These are phyloP conservation scores for Cryptococcus wingfieldii DNA, from an alignment of 1,284 basidiomycete species.

Conservation along the genomic window DNA sequence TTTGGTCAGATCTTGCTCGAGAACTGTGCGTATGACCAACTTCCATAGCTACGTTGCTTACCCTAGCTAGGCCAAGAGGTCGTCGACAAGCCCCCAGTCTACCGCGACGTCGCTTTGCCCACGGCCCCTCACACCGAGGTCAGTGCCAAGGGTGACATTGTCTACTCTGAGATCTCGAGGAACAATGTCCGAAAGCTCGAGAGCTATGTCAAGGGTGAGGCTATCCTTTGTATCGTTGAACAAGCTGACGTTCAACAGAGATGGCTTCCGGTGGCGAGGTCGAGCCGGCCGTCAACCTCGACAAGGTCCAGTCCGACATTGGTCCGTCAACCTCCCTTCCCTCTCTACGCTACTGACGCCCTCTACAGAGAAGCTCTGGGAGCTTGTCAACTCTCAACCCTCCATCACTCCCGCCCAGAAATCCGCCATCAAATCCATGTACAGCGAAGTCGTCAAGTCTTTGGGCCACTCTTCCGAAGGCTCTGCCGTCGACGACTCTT, in stretches of 20 bases:
- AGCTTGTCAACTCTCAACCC: constrained; percentile 92
- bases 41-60: constrained; percentile 3
- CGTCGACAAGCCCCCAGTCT: constrained; percentile 50
- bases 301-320: constrained; percentile 95
- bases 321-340: constrained; percentile 29
- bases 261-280: constrained; percentile 94
- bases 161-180: constrained; percentile 90
- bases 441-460: constrained; percentile 82
- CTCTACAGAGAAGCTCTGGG: constrained; percentile 76
- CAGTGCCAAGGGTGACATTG: constrained; percentile 85
- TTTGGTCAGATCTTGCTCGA: constrained; percentile 95
- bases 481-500: constrained; percentile 15
- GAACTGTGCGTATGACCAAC: constrained; percentile 54
- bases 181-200: constrained; percentile 95
- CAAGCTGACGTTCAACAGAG: constrained; percentile 51
- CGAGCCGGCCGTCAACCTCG: constrained; percentile 76
- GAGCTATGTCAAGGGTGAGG: constrained; percentile 74
- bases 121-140: constrained; percentile 95
- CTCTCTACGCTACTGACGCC: constrained; percentile 2
- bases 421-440: constrained; percentile 92
- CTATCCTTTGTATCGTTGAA: not conserved
- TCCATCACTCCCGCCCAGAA: constrained; percentile 96
- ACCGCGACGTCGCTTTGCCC: constrained; percentile 78
- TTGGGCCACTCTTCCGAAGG: constrained; percentile 61
- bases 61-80: constrained; percentile 29